A percentile compares a stretch with the other conserved stretches of the same genome.
These are phyloP conservation scores for Sextonia rubra DNA, from an alignment of 164 flowering plant species.

Conservation along the genomic window DNA sequence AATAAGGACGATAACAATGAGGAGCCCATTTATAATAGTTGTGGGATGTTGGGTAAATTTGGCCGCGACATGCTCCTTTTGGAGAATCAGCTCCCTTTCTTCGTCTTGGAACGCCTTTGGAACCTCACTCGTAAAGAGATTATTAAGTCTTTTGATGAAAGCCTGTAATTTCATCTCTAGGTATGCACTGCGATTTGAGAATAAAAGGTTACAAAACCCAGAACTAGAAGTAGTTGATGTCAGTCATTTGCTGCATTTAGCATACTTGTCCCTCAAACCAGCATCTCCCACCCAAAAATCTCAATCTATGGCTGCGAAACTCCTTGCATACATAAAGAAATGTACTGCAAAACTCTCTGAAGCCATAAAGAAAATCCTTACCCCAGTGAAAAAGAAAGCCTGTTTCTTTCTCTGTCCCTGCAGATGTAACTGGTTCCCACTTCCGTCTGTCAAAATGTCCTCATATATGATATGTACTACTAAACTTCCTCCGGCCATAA, in stretches of 20 bases:
- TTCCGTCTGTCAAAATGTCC: no score
- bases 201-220: not conserved
- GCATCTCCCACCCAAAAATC: not conserved
- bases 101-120: not conserved
- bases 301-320: no score
- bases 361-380: not conserved
- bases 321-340: no score
- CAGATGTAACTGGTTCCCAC: no score
- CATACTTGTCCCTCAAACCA: not conserved
- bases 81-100: conserved; percentile 7
- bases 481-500: not conserved
- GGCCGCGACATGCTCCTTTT: not conserved
- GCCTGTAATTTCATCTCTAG: not conserved
- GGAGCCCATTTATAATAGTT: no score
- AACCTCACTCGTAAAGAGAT: no score
- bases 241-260: conserved; percentile 7
- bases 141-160: rapidly evolving
- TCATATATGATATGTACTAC: no score
- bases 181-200: not conserved
- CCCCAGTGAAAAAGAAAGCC: no score
- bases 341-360: not conserved
- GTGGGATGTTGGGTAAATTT: not conserved
- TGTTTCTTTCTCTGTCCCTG: no score
- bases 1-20: not conserved
- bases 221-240: no score